phyloP scores from a whole-genome alignment of 495 filamentous ascomycete species.

The Tuber umbilicatum region DNA sequence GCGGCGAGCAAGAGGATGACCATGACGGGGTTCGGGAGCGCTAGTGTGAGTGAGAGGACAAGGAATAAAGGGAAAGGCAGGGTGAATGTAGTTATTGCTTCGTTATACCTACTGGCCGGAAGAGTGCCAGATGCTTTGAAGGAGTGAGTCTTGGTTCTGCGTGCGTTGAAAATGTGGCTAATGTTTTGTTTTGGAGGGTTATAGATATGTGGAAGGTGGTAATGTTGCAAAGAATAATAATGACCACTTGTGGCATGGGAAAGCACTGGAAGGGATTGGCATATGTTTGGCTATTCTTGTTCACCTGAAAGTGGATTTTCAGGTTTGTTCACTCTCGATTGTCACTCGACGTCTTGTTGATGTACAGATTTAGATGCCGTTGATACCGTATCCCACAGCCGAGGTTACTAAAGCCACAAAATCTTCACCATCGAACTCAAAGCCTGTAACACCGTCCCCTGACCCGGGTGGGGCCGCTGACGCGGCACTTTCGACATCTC shows the following conservation, averaged over 20 bases:
- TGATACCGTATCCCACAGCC: conserved; percentile 54
- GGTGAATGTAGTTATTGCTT: conserved; percentile 71
- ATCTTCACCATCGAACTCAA: conserved; percentile 44
- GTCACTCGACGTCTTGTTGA: neutral
- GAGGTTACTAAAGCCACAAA: conserved; percentile 47
- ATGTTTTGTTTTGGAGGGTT: conserved; percentile 12
- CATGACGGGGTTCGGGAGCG: conserved; percentile 76
- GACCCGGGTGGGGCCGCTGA: conserved; percentile 26
- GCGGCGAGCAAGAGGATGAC: conserved; percentile 68
- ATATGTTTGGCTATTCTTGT: conserved; percentile 76
- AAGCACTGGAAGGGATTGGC: conserved; percentile 79
- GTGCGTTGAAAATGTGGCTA: conserved; percentile 11
- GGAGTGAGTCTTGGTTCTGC: conserved; percentile 47
- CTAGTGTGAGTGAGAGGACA: conserved; percentile 63
- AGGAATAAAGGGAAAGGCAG: conserved; percentile 79
- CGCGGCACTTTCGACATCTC: conserved; percentile 44
- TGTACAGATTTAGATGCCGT: conserved; percentile 50
- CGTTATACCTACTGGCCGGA: conserved; percentile 79
- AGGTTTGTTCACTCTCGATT: conserved; percentile 49
- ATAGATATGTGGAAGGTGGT: conserved; percentile 63
- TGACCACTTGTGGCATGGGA: conserved; percentile 95
- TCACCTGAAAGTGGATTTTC: conserved; percentile 80
- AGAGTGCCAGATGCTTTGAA: conserved; percentile 83
- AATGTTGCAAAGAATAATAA: conserved; percentile 68
- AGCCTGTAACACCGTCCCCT: conserved; percentile 32